A percentile compares a stretch with the other conserved stretches of the same genome.
phyloP scores from a whole-genome alignment of 1,284 basidiomycete genomes.

The Pseudozyma hubeiensis region DNA sequence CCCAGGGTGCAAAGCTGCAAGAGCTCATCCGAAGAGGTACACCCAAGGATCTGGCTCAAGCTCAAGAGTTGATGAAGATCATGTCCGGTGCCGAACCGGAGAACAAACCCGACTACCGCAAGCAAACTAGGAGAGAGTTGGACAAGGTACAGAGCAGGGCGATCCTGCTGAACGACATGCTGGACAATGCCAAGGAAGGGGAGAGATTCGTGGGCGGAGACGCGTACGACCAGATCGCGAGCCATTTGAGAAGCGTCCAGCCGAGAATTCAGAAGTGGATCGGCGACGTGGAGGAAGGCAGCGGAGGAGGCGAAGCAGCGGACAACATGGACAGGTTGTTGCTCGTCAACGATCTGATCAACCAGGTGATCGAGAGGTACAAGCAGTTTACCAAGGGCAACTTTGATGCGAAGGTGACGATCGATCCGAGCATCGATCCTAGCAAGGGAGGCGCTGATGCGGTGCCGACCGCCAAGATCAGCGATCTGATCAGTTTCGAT shows the following conservation, averaged over 20 bases:
- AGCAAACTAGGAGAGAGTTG: slow-evolving; percentile 87
- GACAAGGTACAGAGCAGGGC: slow-evolving; percentile 95
- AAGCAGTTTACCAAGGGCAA: slow-evolving; percentile 92
- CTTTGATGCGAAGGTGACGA: slow-evolving; percentile 76
- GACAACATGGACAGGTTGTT: slow-evolving; percentile 87
- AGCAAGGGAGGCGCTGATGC: slow-evolving; percentile 59
- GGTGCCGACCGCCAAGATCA: slow-evolving; percentile 63
- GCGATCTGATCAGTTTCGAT: slow-evolving; percentile 66
- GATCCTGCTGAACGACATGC: slow-evolving; percentile 92
- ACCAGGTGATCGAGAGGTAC: slow-evolving; percentile 87
- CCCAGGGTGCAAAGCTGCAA: slow-evolving; percentile 96
- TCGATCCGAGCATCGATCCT: slow-evolving; percentile 69
- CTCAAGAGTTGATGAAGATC: slow-evolving; percentile 97
- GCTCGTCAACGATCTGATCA: slow-evolving; percentile 97
- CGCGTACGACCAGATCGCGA: slow-evolving; percentile 94
- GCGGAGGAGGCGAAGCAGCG: slow-evolving; percentile 75
- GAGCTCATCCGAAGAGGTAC: slow-evolving; percentile 96
- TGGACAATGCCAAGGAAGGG: slow-evolving; percentile 88
- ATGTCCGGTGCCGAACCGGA: slow-evolving; percentile 96
- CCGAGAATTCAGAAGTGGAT: slow-evolving; percentile 99
- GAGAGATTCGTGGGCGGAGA: slow-evolving; percentile 77
- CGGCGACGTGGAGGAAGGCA: slow-evolving; percentile 81
- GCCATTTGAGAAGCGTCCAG: slow-evolving; percentile 82
- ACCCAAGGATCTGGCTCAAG: slow-evolving; percentile 91
- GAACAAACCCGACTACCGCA: slow-evolving; percentile 89